Conservation (phyloP, 306 rosid genomes). For the Acacia confusa region DNA sequence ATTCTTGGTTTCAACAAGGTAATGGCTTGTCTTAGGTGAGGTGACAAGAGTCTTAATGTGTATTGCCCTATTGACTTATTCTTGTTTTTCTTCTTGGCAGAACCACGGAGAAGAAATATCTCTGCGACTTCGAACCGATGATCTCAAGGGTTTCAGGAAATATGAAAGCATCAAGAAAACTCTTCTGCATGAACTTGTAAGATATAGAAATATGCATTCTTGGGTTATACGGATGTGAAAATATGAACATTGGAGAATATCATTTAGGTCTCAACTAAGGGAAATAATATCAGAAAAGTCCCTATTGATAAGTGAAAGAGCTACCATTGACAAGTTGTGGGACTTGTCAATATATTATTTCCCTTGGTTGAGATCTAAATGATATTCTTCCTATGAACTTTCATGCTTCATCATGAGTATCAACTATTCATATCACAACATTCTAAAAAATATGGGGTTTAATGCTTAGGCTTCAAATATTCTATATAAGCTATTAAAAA, state of each 20-base stretch:
- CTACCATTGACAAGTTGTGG: too few species aligned
- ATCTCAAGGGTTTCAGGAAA: conserved; percentile 90
- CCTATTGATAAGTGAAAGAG: too few species aligned
- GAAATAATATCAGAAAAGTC: too few species aligned
- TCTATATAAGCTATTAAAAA: background rate
- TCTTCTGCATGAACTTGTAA: conserved; percentile 96
- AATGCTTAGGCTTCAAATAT: background rate
- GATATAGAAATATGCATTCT: conserved; percentile 22
- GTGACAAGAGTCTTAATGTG: background rate
- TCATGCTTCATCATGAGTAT: background rate
- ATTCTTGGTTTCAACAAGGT: conserved; percentile 93
- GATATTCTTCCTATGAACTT: too few species aligned
- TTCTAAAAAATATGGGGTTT: background rate
- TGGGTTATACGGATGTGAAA: background rate
- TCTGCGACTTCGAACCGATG: conserved; percentile 92
- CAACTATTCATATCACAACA: background rate
- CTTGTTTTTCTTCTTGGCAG: conserved; percentile 43
- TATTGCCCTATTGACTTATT: conserved; percentile 11
- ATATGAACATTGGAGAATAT: background rate
- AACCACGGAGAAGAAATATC: conserved; percentile 95
- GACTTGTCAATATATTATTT: too few species aligned
- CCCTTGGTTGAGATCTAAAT: too few species aligned
- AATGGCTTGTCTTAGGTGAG: conserved; percentile 24
- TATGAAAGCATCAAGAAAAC: conserved; percentile 86
- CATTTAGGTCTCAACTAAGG: too few species aligned